A percentile compares a stretch with the other conserved stretches of the same genome.
phyloP scores from a whole-genome alignment of 1,284 basidiomycete species.

The Cutaneotrichosporon mucoides region DNA sequence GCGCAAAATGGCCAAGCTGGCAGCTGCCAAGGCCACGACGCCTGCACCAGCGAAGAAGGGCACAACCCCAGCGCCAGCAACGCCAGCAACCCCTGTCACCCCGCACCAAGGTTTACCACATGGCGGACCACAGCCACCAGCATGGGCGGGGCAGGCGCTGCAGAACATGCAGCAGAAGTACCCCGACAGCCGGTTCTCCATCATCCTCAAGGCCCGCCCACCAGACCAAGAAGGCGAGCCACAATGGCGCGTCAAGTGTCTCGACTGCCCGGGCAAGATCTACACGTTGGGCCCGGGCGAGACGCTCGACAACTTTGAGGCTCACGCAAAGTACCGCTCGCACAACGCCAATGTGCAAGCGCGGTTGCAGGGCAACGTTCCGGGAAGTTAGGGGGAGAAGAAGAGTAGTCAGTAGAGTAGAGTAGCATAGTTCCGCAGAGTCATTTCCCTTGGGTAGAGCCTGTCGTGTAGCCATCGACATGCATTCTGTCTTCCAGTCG shows the following conservation, averaged over 20 bases:
- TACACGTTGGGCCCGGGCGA: conserved; percentile 92
- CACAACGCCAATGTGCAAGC: conserved; percentile 61
- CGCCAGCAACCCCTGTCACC: conserved; percentile 7
- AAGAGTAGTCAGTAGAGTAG: background rate
- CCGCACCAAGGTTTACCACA: background rate
- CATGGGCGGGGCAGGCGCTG: conserved; percentile 66
- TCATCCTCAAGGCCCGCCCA: conserved; percentile 57
- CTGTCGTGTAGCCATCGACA: conserved; percentile 1
- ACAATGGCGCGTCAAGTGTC: conserved; percentile 93
- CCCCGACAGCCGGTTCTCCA: conserved; percentile 76
- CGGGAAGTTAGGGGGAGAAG: background rate
- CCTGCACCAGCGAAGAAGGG: background rate
- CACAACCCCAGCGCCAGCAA: conserved; percentile 3
- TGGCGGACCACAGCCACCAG: conserved; percentile 52
- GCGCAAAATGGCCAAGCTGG: conserved; percentile 9
- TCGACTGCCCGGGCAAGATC: conserved; percentile 73
- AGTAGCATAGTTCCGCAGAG: background rate
- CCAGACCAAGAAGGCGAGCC: conserved; percentile 52
- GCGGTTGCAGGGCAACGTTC: background rate
- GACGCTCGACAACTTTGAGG: conserved; percentile 83
- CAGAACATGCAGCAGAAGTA: conserved; percentile 66
- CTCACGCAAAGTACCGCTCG: conserved; percentile 75
- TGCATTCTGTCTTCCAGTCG: background rate
- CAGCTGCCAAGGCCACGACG: conserved; percentile 2
- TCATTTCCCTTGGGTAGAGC: conserved; percentile 2